phyloP scores from a whole-genome alignment of 2,329 filamentous ascomycete genomes.

The Canariomyces notabilis region DNA sequence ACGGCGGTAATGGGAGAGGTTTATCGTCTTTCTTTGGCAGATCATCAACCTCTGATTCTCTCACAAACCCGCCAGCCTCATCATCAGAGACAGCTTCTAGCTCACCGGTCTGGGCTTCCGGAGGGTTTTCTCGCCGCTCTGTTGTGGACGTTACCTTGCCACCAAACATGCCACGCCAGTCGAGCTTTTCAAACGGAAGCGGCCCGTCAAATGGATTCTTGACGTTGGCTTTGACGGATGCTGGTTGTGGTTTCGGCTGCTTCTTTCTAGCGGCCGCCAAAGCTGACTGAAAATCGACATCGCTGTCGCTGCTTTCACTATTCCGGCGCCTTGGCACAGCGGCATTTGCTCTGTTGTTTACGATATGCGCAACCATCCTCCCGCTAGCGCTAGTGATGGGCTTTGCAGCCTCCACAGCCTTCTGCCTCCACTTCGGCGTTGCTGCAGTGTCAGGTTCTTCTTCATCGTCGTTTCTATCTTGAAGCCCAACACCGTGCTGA shows the following conservation, averaged over 20 bases:
- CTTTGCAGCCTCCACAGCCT: constrained; percentile 44
- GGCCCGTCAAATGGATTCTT: constrained; percentile 70
- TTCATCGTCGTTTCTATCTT: constrained; percentile 31
- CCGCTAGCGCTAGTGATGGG: constrained; percentile 49
- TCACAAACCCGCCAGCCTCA: constrained; percentile 63
- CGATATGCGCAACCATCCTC: constrained; percentile 64
- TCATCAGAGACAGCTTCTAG: constrained; percentile 37
- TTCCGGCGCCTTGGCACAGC: constrained; percentile 44
- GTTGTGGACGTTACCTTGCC: constrained; percentile 24
- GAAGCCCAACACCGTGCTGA: constrained; percentile 41
- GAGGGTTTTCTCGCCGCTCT: constrained; percentile 28
- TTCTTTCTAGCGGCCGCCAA: constrained; percentile 65
- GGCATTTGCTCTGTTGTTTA: constrained; percentile 67
- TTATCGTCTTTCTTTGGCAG: constrained; percentile 34
- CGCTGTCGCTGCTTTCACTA: constrained; percentile 63
- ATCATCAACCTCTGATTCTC: constrained; percentile 31
- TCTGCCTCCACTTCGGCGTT: constrained; percentile 53
- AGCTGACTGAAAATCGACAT: constrained; percentile 74
- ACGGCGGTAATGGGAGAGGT: constrained; percentile 65
- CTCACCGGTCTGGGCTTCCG: constrained; percentile 21
- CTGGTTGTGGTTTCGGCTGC: constrained; percentile 40
- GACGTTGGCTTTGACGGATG: constrained; percentile 43
- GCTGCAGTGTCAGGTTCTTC: constrained; percentile 48
- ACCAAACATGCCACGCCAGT: constrained; percentile 60
- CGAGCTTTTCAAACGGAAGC: constrained; percentile 84